Base-by-base conservation (phyloP, 352 stramenopile species). In the Phytophthora multivora region DNA sequence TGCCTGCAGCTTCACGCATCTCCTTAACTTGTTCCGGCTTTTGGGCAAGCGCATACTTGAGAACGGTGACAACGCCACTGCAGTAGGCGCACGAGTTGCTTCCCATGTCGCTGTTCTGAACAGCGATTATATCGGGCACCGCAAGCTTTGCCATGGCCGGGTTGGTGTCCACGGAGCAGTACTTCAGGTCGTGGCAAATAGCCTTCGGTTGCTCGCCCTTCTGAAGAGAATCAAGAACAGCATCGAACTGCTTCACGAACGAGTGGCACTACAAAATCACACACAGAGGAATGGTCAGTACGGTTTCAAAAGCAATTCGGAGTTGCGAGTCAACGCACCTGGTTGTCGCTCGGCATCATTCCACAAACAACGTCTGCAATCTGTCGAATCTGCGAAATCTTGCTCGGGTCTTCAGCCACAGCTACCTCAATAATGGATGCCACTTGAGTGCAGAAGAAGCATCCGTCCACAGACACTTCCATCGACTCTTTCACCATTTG, bases 361-460 rank as follows among this genome's bases (percentile, higher is more conserved):
- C 71, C 69, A 50, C 83, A 92, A n/a, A 90, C 54, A 40, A 89
- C 53, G 33, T 89, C 77, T 3, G 77, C 74, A 36, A 88, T 80
- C 52, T 83, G 73, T 31, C 80, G 81, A 56, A 90, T 86, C 58
- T 86, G 55, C 21, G 71, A 26, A 38, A 90, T 76, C 56, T 89
- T 62, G 19, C 59, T 71, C 35, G 75, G 73, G 23, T 92, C 69
- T 63, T 88, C 53, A 38, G 68, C 69, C n/a, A 90, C 53, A 13
- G 73, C 80, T 3, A 87, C 63, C 59, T 86, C 69, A 13, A 90
- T 62, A 16, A 89, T 40, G 3, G 59, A 78, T 13, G 79, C 68
- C 26, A 90, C 52, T 75, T 90, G 73, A n/a, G 75, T 86, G 68
- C 83, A 92, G 53, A 90, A 82, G 51, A 89, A 90, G 52, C 83